phyloP scores from a whole-genome alignment of 2,329 filamentous ascomycete species.

The Hypoxylon sp. region DNA sequence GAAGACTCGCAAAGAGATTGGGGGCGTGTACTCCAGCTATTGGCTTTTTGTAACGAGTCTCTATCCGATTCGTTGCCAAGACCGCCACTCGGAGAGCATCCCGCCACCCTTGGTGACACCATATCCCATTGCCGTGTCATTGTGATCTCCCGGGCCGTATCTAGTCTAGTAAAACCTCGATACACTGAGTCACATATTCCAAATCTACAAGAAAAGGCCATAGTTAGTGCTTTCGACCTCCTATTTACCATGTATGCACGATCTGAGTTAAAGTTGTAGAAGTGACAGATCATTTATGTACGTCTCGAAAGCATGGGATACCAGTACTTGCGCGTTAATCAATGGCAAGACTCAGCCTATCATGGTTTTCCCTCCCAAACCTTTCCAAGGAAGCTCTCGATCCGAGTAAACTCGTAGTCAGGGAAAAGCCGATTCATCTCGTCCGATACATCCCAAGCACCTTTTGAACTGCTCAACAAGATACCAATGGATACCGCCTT shows the following conservation, averaged over 20 bases:
- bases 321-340: no score
- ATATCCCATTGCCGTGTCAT: neutral
- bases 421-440: conserved; percentile 63
- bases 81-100: neutral
- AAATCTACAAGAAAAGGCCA: no score
- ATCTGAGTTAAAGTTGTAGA: no score
- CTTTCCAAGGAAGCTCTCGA: conserved; percentile 60
- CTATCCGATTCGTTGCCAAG: conserved; percentile 9
- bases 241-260: no score
- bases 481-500: conserved; percentile 60
- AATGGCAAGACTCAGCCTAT: neutral
- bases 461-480: conserved; percentile 59
- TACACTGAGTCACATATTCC: no score
- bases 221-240: no score
- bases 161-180: neutral
- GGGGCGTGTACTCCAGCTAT: conserved; percentile 25
- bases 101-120: neutral
- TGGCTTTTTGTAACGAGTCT: conserved; percentile 7
- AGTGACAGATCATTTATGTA: no score
- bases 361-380: conserved; percentile 56
- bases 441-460: conserved; percentile 61
- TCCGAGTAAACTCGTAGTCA: conserved; percentile 58
- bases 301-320: no score
- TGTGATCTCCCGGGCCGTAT: neutral
- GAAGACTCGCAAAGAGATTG: neutral